Percentiles rank a stretch among this genome's conserved stretches.
phyloP scores from a whole-genome alignment of 805 yeast species.

The Schwanniomyces sp. region DNA sequence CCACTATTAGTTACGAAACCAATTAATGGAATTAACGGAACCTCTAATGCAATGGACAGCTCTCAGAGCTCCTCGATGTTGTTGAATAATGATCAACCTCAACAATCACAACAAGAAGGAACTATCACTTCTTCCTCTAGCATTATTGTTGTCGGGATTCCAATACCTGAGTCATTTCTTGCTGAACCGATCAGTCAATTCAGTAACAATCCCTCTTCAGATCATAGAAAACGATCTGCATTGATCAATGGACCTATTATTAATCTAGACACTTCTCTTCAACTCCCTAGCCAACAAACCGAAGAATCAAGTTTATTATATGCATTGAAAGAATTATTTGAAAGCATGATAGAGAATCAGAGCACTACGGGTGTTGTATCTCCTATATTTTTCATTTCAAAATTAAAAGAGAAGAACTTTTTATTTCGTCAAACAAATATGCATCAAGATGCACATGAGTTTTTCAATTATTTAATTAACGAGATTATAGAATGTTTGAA shows the following conservation, averaged over 20 bases:
- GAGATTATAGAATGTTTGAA: slow-evolving; percentile 60
- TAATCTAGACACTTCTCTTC: slow-evolving; percentile 70
- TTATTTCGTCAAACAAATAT: slow-evolving; percentile 78
- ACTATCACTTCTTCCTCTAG: slow-evolving; percentile 28
- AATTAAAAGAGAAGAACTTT: slow-evolving; percentile 77
- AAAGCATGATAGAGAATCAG: slow-evolving; percentile 71
- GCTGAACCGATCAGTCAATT: slow-evolving; percentile 37
- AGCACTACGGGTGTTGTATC: slow-evolving; percentile 80
- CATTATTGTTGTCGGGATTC: slow-evolving; percentile 40
- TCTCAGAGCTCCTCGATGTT: slow-evolving; percentile 37
- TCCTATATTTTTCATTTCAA: slow-evolving; percentile 71
- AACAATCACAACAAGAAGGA: slow-evolving; percentile 17
- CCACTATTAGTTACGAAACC: slow-evolving; percentile 40
- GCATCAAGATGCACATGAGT: slow-evolving; percentile 99
- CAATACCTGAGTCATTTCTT: slow-evolving; percentile 36
- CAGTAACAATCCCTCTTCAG: slow-evolving; percentile 50
- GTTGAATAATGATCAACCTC: slow-evolving; percentile 17
- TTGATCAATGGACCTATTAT: slow-evolving; percentile 78
- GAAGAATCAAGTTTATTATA: slow-evolving; percentile 40
- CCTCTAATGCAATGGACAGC: slow-evolving; percentile 21
- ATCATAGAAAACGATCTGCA: slow-evolving; percentile 77
- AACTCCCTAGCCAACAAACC: slow-evolving; percentile 32
- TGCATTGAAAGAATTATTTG: slow-evolving; percentile 83
- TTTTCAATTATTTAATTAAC: slow-evolving; percentile 82
- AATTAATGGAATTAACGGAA: slow-evolving; percentile 12